Conservation (phyloP, 169 alveolate genomes). For the Theileria annulata region DNA sequence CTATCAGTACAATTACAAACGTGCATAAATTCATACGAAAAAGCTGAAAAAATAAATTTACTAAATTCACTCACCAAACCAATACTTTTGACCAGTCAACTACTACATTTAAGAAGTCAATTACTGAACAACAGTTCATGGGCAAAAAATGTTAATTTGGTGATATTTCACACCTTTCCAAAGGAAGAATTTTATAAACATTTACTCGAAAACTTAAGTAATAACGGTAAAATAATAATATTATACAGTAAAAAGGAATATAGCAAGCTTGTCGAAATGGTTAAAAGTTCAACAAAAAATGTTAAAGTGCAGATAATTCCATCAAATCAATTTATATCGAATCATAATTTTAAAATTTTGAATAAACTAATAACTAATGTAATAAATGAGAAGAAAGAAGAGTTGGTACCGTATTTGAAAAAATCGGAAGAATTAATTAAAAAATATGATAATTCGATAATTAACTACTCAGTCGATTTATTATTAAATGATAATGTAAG, state of each 20-base stretch:
- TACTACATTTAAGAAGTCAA: background rate
- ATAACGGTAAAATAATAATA: conserved; percentile 8
- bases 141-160: background rate
- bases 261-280: conserved; percentile 10
- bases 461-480: background rate
- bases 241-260: conserved; percentile 45
- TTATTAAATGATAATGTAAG: background rate
- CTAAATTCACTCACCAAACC: conserved; percentile 53
- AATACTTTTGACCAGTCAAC: background rate
- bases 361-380: conserved; percentile 25
- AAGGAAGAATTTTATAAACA: background rate
- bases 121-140: background rate
- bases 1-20: conserved; percentile 29
- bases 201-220: background rate
- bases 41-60: conserved; percentile 29
- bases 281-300: conserved; percentile 20
- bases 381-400: conserved; percentile 14
- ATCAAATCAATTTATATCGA: conserved; percentile 40
- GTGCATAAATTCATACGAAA: conserved; percentile 45
- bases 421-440: conserved; percentile 46
- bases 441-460: conserved; percentile 12
- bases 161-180: background rate
- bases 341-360: conserved; percentile 35
- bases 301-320: conserved; percentile 54
- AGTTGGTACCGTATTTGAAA: conserved; percentile 28